A percentile compares a stretch with the other conserved stretches of the same genome.
phyloP scores from a whole-genome alignment of 1,139 yeast species.

The Komagataea norvegica region DNA sequence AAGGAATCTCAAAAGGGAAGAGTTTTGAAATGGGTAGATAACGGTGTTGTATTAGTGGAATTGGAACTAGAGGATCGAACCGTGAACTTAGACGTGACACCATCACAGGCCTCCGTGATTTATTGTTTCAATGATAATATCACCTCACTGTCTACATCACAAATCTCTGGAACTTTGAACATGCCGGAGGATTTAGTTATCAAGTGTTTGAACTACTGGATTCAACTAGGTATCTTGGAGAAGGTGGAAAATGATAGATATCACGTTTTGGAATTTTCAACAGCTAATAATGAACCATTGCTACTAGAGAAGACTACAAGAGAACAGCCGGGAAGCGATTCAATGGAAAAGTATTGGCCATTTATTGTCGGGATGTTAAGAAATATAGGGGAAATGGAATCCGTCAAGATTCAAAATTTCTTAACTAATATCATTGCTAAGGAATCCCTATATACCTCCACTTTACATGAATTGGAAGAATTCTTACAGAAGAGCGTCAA shows the following conservation, averaged over 20 bases:
- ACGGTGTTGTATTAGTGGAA: conserved; percentile 59
- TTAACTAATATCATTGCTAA: conserved; percentile 50
- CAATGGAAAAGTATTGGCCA: conserved; percentile 29
- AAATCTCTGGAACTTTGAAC: conserved; percentile 17
- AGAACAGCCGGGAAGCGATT: too few relatives aligned
- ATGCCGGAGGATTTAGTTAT: conserved; percentile 28
- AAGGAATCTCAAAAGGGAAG: conserved; percentile 50
- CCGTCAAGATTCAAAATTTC: conserved; percentile 48
- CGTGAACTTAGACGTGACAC: conserved; percentile 47
- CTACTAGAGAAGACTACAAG: too few relatives aligned
- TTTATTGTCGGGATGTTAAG: conserved; percentile 52
- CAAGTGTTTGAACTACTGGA: conserved; percentile 54
- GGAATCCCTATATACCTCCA: conserved; percentile 38
- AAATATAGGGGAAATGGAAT: conserved; percentile 47
- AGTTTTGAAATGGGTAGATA: conserved; percentile 51
- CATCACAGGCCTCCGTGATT: conserved; percentile 68
- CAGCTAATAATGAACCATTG: too few relatives aligned
- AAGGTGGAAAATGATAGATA: conserved; percentile 16
- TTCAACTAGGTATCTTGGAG: conserved; percentile 44
- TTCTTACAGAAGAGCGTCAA: conserved; percentile 8
- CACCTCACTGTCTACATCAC: conserved; percentile 10
- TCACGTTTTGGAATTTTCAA: conserved; percentile 8
- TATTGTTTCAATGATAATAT: conserved; percentile 45
- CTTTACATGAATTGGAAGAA: conserved; percentile 25
- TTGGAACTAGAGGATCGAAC: conserved; percentile 46